Evolutionary conservation across 805 yeast species (phyloP).

Genomic region (Pichia nanzhaoensis): DNA sequence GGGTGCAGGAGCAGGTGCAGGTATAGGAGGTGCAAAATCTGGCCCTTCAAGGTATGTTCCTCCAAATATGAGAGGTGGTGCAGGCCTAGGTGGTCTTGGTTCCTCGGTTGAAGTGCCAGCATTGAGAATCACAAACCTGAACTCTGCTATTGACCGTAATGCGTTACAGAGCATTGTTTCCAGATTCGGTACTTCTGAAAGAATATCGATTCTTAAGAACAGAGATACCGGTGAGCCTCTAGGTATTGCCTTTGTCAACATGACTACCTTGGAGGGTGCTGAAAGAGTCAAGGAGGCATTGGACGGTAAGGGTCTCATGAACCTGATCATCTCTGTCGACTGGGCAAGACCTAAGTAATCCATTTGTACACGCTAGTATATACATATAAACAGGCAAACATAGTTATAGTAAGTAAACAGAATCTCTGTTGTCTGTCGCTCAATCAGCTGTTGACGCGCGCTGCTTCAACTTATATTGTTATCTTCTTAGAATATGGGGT

Average conservation of each 20-base stretch:
- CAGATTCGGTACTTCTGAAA: slow-evolving; percentile 58
- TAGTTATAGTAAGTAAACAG: too few species aligned
- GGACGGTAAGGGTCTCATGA: slow-evolving; percentile 90
- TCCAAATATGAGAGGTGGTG: slow-evolving; percentile 43
- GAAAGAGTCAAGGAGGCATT: slow-evolving; percentile 67
- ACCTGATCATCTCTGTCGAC: slow-evolving; percentile 66
- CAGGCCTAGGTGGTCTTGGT: slow-evolving; percentile 25
- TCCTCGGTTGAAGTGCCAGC: slow-evolving; percentile 25
- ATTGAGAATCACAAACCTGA: slow-evolving; percentile 84
- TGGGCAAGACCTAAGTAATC: slow-evolving; percentile 46
- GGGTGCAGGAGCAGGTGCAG: slow-evolving; percentile 9
- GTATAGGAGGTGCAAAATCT: neutral
- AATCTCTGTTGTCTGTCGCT: too few species aligned
- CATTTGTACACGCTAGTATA: too few species aligned
- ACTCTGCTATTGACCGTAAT: slow-evolving; percentile 76
- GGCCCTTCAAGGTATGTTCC: slow-evolving; percentile 46
- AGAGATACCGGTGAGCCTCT: slow-evolving; percentile 90
- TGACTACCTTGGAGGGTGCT: slow-evolving; percentile 61
- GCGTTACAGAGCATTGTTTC: slow-evolving; percentile 69
- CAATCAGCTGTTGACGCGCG: too few species aligned
- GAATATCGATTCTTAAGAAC: slow-evolving; percentile 81
- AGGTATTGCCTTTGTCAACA: slow-evolving; percentile 93
- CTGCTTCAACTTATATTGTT: too few species aligned
- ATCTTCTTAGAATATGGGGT: too few species aligned
- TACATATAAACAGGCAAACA: too few species aligned